Percentiles rank a stretch among this genome's conserved stretches.
These are phyloP conservation scores for Blastomyces percursus DNA, from an alignment of 2,329 filamentous ascomycete genomes.

Conservation along the genomic window DNA sequence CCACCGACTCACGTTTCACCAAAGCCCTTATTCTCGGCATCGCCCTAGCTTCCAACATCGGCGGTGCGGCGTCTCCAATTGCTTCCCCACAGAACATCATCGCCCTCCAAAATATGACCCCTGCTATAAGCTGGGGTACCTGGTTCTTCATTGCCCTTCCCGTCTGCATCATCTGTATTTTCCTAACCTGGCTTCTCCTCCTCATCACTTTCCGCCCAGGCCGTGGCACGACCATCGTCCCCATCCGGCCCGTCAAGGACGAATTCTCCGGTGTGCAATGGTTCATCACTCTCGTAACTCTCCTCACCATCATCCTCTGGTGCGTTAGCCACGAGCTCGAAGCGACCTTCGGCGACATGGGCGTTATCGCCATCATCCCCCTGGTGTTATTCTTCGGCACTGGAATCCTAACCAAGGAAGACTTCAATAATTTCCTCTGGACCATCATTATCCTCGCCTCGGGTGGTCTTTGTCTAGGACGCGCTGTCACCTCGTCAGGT, in stretches of 20 bases:
- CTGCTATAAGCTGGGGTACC: constrained; percentile 79
- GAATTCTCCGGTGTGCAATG: constrained; percentile 79
- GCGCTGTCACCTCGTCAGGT: constrained; percentile 86
- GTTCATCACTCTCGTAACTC: constrained; percentile 77
- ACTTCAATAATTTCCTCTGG: constrained; percentile 99
- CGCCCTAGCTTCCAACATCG: constrained; percentile 87
- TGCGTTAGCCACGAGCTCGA: constrained; percentile 86
- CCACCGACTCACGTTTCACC: constrained; percentile 81
- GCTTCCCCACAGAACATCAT: constrained; percentile 97
- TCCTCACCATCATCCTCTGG: constrained; percentile 82
- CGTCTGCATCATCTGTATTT: constrained; percentile 77
- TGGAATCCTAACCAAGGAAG: constrained; percentile 92
- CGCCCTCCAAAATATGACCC: constrained; percentile 88
- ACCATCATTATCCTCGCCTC: constrained; percentile 98
- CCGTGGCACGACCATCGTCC: constrained; percentile 75
- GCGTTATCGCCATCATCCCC: constrained; percentile 91
- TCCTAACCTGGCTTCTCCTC: constrained; percentile 80
- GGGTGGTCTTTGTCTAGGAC: constrained; percentile 82
- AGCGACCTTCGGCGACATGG: constrained; percentile 88
- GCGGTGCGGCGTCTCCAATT: constrained; percentile 91
- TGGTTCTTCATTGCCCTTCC: constrained; percentile 97
- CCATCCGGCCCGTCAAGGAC: constrained; percentile 82
- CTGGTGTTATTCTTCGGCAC: constrained; percentile 94
- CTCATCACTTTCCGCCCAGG: constrained; percentile 77
- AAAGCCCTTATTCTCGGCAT: constrained; percentile 94